Conservation (phyloP, 2,329 filamentous ascomycete species). For the Atkinsonella texensis region DNA sequence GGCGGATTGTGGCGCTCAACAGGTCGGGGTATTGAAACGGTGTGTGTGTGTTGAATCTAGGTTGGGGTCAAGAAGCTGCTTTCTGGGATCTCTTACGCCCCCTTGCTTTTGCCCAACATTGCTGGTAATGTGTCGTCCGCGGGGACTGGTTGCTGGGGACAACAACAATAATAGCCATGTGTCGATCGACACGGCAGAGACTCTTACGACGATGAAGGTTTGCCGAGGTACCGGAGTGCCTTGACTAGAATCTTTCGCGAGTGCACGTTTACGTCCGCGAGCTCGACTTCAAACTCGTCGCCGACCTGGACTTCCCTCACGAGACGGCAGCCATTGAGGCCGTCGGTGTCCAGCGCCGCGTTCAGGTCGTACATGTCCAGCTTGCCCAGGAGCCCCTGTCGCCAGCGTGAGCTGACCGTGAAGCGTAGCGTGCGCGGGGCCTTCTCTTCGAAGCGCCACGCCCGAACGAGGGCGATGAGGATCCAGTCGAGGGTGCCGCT, state of each 20-base stretch:
- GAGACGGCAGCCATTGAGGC: conserved; percentile 25
- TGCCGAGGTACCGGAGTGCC: conserved; percentile 22
- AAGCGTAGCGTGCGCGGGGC: conserved; percentile 38
- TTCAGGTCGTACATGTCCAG: conserved; percentile 38
- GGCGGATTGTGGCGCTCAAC: neutral
- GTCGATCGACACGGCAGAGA: too few relatives aligned
- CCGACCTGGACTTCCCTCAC: conserved; percentile 33
- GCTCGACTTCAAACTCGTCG: conserved; percentile 44
- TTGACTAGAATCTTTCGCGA: conserved; percentile 32
- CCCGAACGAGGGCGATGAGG: conserved; percentile 46
- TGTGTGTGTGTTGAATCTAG: too few relatives aligned
- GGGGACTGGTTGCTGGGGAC: too few relatives aligned
- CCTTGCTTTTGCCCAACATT: too few relatives aligned
- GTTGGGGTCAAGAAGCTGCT: too few relatives aligned
- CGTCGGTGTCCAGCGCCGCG: conserved; percentile 28
- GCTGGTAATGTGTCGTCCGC: too few relatives aligned
- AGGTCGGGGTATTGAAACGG: too few relatives aligned
- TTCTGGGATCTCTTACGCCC: too few relatives aligned
- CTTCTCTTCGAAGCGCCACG: conserved; percentile 41
- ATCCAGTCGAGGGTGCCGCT: conserved; percentile 40
- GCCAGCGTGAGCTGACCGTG: conserved; percentile 28
- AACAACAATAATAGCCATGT: too few relatives aligned
- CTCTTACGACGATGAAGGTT: neutral
- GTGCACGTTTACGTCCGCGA: conserved; percentile 42
- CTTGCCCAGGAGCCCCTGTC: conserved; percentile 25